These are phyloP conservation scores for Macrocybe gigantea DNA, from an alignment of 768 basidiomycete species.

Conservation along the genomic window DNA sequence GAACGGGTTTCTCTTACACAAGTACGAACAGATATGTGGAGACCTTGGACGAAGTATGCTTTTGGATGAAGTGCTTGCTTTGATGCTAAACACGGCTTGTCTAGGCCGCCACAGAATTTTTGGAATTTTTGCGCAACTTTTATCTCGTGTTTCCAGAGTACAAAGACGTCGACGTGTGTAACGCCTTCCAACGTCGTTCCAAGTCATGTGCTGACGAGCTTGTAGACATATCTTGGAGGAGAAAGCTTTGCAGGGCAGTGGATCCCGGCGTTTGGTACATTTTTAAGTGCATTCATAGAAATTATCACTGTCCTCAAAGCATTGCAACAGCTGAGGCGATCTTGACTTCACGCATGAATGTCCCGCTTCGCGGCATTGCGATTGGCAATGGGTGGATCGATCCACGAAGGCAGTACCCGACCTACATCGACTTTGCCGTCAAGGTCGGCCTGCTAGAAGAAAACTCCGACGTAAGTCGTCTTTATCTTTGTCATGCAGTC, in stretches of 20 bases:
- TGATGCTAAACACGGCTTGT: not conserved
- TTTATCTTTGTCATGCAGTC: conserved; percentile 2
- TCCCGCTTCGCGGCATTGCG: conserved; percentile 72
- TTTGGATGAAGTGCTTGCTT: not conserved
- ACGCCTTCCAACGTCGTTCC: not conserved
- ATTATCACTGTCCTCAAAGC: conserved; percentile 2
- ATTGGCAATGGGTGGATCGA: conserved; percentile 99
- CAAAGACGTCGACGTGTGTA: conserved; percentile 69
- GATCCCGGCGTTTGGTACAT: conserved; percentile 88
- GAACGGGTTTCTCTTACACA: conserved; percentile 90
- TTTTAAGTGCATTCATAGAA: not conserved
- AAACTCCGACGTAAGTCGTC: conserved; percentile 52
- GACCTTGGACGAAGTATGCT: conserved; percentile 56
- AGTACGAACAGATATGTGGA: conserved; percentile 83
- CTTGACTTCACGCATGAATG: conserved; percentile 49
- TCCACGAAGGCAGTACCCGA: conserved; percentile 78
- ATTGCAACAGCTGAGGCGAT: conserved; percentile 65
- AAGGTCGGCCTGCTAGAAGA: conserved; percentile 73
- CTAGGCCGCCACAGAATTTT: conserved; percentile 59
- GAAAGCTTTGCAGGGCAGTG: conserved; percentile 98
- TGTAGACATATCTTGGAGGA: conserved; percentile 89
- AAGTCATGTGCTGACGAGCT: not conserved
- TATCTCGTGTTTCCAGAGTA: conserved; percentile 92
- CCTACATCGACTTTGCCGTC: conserved; percentile 83
- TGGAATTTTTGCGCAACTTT: conserved; percentile 84